A percentile compares a stretch with the other conserved stretches of the same genome.
These are phyloP conservation scores for Pseudopyricularia javanii DNA, from an alignment of 2,329 filamentous ascomycete genomes.

Conservation along the genomic window DNA sequence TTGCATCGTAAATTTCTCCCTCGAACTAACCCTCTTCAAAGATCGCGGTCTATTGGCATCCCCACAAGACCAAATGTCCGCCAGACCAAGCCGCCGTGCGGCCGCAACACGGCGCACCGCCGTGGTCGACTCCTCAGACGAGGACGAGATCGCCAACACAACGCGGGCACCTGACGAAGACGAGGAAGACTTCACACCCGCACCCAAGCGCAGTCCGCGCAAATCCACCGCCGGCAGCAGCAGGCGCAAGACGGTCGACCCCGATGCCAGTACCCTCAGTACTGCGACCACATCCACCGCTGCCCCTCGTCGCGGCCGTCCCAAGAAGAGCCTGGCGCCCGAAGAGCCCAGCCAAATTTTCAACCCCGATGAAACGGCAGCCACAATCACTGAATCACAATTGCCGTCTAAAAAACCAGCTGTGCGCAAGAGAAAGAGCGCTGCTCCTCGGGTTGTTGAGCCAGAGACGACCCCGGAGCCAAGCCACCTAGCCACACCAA, in stretches of 20 bases:
- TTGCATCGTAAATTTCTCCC: background rate
- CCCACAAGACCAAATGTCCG: constrained; percentile 26
- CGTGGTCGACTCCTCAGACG: constrained; percentile 59
- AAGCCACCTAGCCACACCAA: constrained; percentile 13
- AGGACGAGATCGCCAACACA: constrained; percentile 50
- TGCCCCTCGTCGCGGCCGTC: constrained; percentile 20
- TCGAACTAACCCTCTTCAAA: background rate
- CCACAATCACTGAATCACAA: constrained; percentile 16
- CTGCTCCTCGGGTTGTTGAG: constrained; percentile 26
- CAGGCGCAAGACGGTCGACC: constrained; percentile 28
- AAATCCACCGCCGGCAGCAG: constrained; percentile 15
- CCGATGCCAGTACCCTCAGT: constrained; percentile 17
- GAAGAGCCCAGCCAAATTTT: constrained; percentile 50
- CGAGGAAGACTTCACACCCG: constrained; percentile 73
- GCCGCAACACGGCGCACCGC: constrained; percentile 52
- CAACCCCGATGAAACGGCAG: constrained; percentile 37
- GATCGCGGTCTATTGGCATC: constrained; percentile 1
- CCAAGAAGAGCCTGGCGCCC: constrained; percentile 29
- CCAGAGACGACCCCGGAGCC: constrained; percentile 22
- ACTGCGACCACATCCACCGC: constrained; percentile 13
- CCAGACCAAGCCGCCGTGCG: constrained; percentile 30
- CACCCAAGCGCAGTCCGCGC: constrained; percentile 40
- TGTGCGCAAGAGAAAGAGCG: constrained; percentile 58
- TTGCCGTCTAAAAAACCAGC: constrained; percentile 27
- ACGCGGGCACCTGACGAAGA: constrained; percentile 44